Conservation (phyloP, 768 basidiomycete genomes). For the Gelatoporia subvermispora region DNA sequence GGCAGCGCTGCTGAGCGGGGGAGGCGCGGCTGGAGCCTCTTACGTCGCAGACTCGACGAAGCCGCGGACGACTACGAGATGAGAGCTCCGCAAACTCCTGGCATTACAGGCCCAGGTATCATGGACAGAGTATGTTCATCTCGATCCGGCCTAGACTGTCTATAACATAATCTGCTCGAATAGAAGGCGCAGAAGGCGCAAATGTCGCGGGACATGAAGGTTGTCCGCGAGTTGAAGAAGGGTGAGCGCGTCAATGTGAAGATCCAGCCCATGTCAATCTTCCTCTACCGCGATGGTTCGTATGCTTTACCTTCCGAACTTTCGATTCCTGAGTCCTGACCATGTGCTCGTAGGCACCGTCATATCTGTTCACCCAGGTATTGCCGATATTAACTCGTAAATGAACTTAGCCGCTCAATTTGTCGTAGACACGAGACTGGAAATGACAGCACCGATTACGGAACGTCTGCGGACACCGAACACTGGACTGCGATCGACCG, state of each 20-base stretch:
- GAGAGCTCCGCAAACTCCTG: too few relatives aligned
- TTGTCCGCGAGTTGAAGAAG: conserved; percentile 34
- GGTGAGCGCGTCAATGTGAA: conserved; percentile 53
- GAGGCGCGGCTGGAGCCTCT: background rate
- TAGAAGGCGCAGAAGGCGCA: conserved; percentile 1
- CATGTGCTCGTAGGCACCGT: conserved; percentile 44
- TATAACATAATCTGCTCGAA: too few relatives aligned
- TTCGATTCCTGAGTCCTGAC: background rate
- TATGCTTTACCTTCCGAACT: background rate
- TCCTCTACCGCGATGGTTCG: conserved; percentile 57
- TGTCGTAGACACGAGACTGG: conserved; percentile 31
- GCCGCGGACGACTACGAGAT: background rate
- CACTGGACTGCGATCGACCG: conserved; percentile 52
- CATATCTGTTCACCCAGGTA: conserved; percentile 40
- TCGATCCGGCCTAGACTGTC: too few relatives aligned
- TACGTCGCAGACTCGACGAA: background rate
- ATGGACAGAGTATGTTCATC: too few relatives aligned
- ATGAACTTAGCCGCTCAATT: background rate
- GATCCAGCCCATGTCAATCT: conserved; percentile 58
- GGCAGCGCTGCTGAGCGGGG: too few relatives aligned
- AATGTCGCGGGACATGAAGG: conserved; percentile 13
- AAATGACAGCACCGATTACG: conserved; percentile 48
- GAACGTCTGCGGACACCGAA: conserved; percentile 49
- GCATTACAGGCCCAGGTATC: too few relatives aligned
- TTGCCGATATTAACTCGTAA: background rate